phyloP scores from a whole-genome alignment of 139 green algal species.

The Prasinococcaceae sp. region DNA sequence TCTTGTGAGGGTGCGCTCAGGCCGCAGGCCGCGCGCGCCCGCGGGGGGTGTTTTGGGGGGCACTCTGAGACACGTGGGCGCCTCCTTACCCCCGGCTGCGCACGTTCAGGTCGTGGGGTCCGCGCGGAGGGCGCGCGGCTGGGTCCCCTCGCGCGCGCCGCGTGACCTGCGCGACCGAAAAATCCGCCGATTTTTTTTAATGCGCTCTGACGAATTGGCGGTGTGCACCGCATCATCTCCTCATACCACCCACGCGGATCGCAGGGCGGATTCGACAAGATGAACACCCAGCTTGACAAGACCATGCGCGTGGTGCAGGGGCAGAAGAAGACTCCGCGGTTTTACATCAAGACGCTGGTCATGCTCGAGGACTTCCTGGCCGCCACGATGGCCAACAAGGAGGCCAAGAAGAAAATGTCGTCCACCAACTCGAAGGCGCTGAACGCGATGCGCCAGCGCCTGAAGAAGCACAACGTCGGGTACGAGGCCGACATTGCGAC shows the following conservation, averaged over 20 bases:
- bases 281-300: conserved; percentile 97
- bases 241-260: background rate
- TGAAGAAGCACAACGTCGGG: conserved; percentile 81
- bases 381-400: conserved; percentile 50
- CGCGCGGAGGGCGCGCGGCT: no score
- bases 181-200: no score
- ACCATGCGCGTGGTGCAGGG: conserved; percentile 32
- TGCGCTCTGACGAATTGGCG: no score
- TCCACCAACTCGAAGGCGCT: conserved; percentile 85
- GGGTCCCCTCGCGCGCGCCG: no score
- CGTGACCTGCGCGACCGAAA: no score
- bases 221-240: no score
- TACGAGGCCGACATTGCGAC: conserved; percentile 23
- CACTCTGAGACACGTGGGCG: no score
- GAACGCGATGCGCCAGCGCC: conserved; percentile 88
- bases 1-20: no score
- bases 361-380: conserved; percentile 83
- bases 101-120: no score
- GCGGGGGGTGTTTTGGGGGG: no score
- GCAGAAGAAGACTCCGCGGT: conserved; percentile 32
- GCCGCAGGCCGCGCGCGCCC: no score
- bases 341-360: conserved; percentile 76
- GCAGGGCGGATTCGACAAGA: conserved; percentile 82
- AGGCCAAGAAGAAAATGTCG: conserved; percentile 87
- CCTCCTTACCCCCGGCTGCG: no score